Evolutionary conservation across 768 basidiomycete genomes (phyloP).

Genomic region (Russula lepida): DNA sequence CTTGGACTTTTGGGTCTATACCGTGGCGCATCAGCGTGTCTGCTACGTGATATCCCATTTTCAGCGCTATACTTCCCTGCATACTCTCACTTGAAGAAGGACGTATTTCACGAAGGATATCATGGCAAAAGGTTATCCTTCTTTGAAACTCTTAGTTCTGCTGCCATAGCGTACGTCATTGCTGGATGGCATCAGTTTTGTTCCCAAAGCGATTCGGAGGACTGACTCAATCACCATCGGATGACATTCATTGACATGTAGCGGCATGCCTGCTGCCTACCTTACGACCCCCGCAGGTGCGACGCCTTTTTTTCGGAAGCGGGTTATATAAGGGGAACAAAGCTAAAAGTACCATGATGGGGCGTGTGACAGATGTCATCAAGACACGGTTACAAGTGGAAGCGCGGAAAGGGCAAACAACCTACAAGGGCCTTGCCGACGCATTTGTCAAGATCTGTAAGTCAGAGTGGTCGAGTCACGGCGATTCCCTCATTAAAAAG

Average conservation of each 20-base stretch:
- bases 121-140: conserved; percentile 91
- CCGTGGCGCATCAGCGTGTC: conserved; percentile 86
- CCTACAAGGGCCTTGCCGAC: conserved; percentile 84
- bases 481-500: background rate
- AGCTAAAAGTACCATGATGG: conserved; percentile 7
- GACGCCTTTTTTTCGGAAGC: conserved; percentile 15
- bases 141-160: conserved; percentile 77
- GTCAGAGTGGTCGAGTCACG: conserved; percentile 24
- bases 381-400: conserved; percentile 96
- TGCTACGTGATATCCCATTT: conserved; percentile 94
- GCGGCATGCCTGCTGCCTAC: conserved; percentile 97
- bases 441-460: conserved; percentile 86
- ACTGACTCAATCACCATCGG: conserved; percentile 4
- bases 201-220: conserved; percentile 1
- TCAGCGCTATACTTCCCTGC: conserved; percentile 89
- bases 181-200: background rate
- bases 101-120: conserved; percentile 91
- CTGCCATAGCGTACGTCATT: conserved; percentile 66
- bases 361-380: conserved; percentile 67
- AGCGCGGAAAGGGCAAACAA: conserved; percentile 80
- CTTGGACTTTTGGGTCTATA: conserved; percentile 90
- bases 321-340: conserved; percentile 1
- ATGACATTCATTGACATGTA: conserved; percentile 30
- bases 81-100: conserved; percentile 85
- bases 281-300: conserved; percentile 84